These are phyloP conservation scores for Scytalidium lignicola DNA, from an alignment of 2,329 filamentous ascomycete species.

Conservation along the genomic window DNA sequence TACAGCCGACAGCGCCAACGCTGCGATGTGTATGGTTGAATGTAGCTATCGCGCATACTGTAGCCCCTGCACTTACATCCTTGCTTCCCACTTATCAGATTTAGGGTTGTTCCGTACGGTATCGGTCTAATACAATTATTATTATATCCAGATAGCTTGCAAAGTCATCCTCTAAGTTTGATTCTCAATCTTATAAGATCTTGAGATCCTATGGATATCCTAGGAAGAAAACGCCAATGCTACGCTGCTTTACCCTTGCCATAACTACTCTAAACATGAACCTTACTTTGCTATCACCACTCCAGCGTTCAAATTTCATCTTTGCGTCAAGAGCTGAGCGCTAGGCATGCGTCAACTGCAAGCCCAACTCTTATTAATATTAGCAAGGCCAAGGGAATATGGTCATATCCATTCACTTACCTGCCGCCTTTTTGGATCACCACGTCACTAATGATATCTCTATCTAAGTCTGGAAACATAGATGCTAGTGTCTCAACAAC, in stretches of 20 bases:
- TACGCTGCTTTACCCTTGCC: neutral
- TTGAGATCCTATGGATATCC: neutral
- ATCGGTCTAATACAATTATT: neutral
- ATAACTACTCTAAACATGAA: neutral
- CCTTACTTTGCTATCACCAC: neutral
- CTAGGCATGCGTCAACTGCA: slow-evolving; percentile 81
- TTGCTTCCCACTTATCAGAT: too few species aligned
- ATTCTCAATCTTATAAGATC: neutral
- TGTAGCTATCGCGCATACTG: too few species aligned
- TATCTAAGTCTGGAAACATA: slow-evolving; percentile 96
- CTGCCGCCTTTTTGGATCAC: slow-evolving; percentile 92
- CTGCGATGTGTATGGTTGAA: too few species aligned
- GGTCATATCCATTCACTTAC: slow-evolving; percentile 46
- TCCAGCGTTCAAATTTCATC: neutral
- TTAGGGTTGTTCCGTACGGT: neutral
- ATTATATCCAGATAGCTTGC: neutral
- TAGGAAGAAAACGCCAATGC: neutral
- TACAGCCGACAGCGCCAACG: too few species aligned
- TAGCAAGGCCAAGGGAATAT: slow-evolving; percentile 14
- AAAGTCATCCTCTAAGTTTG: neutral
- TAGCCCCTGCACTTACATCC: too few species aligned
- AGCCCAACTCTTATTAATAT: slow-evolving; percentile 60
- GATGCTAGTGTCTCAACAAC: slow-evolving; percentile 90
- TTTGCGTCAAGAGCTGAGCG: slow-evolving; percentile 39
- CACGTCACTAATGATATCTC: slow-evolving; percentile 93